Percentiles rank a stretch among this genome's conserved stretches.
These are phyloP conservation scores for Nematocida sp. DNA, from an alignment of 371 early-diverging fungal species.

Conservation along the genomic window DNA sequence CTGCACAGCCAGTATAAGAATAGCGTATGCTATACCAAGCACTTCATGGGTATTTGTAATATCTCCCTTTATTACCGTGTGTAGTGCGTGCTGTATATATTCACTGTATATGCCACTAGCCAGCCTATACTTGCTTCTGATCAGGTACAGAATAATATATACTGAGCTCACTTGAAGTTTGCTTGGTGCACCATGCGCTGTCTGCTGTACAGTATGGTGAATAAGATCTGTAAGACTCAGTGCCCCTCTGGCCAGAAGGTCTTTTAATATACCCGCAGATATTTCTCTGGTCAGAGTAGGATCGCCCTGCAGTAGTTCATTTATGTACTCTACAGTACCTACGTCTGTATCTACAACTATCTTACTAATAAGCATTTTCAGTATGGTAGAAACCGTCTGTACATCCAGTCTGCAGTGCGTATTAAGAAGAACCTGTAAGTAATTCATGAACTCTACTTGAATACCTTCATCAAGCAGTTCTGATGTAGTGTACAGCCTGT, in stretches of 20 bases:
- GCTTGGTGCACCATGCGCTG: no score
- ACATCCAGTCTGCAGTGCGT: background rate
- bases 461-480: background rate
- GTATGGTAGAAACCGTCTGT: background rate
- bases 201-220: background rate
- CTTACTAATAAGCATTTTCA: conserved; percentile 6
- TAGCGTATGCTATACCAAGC: background rate
- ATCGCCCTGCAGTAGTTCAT: conserved; percentile 1
- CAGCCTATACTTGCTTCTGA: background rate
- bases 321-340: background rate
- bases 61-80: background rate
- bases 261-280: background rate
- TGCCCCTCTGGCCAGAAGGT: background rate
- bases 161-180: no score
- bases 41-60: background rate
- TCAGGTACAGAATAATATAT: background rate
- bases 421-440: background rate
- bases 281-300: background rate
- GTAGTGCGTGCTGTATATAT: background rate
- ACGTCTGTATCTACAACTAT: background rate
- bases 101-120: background rate
- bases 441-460: conserved; percentile 15
- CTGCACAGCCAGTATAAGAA: background rate
- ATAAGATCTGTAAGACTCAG: background rate
- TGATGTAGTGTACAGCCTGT: background rate